These are phyloP conservation scores for Macaranga tanarius DNA, from an alignment of 441 rosid genomes.

Conservation along the genomic window DNA sequence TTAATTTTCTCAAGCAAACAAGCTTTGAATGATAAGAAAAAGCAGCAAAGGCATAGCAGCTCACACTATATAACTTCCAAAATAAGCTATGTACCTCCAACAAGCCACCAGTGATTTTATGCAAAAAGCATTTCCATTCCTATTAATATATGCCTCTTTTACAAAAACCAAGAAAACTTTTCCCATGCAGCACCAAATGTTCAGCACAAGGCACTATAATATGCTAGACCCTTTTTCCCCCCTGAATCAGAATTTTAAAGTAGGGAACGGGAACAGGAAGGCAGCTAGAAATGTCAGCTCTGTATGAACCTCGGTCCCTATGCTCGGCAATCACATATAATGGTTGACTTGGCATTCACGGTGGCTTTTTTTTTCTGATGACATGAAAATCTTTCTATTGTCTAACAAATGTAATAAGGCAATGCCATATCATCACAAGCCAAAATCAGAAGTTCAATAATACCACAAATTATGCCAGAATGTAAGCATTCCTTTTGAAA, in stretches of 20 bases:
- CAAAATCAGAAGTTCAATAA: background rate
- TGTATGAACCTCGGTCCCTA: background rate
- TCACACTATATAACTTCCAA: background rate
- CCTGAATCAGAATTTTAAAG: background rate
- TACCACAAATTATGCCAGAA: slow-evolving; percentile 13
- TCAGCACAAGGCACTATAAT: background rate
- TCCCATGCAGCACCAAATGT: background rate
- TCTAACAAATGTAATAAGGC: background rate
- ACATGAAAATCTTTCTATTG: background rate
- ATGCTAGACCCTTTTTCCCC: background rate
- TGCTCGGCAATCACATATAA: background rate
- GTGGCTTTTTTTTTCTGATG: too few species aligned
- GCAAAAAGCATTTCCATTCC: background rate
- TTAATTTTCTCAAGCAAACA: background rate
- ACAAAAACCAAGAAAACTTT: background rate
- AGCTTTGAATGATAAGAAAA: background rate
- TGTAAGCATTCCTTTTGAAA: slow-evolving; percentile 10
- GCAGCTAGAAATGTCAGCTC: background rate
- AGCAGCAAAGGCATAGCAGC: background rate
- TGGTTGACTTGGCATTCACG: background rate
- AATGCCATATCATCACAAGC: background rate
- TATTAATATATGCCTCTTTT: background rate
- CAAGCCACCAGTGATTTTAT: background rate
- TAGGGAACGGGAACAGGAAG: background rate
- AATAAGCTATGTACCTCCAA: background rate